Percentiles rank a stretch among this genome's conserved stretches.
Evolutionary conservation across 176 grass and related monocot genomes (phyloP).

Genomic region (Zoysia japonica): DNA sequence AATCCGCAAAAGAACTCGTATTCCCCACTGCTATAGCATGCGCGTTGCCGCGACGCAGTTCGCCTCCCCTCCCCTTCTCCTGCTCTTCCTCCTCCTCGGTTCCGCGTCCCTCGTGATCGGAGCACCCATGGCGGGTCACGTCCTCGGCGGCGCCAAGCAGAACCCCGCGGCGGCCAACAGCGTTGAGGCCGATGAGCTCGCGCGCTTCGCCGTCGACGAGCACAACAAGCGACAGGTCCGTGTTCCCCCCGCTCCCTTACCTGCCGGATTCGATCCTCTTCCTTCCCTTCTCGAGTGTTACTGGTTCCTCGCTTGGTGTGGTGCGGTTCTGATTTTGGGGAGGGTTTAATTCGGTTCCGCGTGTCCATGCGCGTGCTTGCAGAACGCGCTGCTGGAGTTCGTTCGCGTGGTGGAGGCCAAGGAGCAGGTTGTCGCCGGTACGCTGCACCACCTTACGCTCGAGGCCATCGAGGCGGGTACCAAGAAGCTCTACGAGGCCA

Average conservation of each 20-base stretch:
- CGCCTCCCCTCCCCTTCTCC: not conserved
- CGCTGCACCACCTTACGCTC: constrained; percentile 78
- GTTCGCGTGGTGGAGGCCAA: constrained; percentile 84
- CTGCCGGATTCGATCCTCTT: too few species aligned
- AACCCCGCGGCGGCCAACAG: constrained; percentile 63
- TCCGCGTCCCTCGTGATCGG: constrained; percentile 38
- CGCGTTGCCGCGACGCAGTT: constrained; percentile 38
- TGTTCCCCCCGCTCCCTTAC: not conserved
- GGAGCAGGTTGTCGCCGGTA: constrained; percentile 88
- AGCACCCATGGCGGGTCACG: constrained; percentile 42
- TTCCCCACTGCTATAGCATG: constrained; percentile 23
- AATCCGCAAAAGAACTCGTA: not conserved
- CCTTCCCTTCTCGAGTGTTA: too few species aligned
- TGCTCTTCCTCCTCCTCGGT: constrained; percentile 19
- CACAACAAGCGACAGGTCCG: constrained; percentile 86
- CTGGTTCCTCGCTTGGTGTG: too few species aligned
- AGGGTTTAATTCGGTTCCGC: not conserved
- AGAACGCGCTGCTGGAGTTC: constrained; percentile 89
- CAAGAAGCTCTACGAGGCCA: constrained; percentile 92
- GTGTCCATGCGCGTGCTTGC: not conserved
- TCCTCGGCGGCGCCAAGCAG: constrained; percentile 35
- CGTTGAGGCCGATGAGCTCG: constrained; percentile 68
- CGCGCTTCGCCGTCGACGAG: constrained; percentile 80
- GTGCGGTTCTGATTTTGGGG: constrained; percentile 18
- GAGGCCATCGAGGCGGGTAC: constrained; percentile 71